These are phyloP conservation scores for Benincasa hispida DNA, from an alignment of 306 rosid genomes.

Conservation along the genomic window DNA sequence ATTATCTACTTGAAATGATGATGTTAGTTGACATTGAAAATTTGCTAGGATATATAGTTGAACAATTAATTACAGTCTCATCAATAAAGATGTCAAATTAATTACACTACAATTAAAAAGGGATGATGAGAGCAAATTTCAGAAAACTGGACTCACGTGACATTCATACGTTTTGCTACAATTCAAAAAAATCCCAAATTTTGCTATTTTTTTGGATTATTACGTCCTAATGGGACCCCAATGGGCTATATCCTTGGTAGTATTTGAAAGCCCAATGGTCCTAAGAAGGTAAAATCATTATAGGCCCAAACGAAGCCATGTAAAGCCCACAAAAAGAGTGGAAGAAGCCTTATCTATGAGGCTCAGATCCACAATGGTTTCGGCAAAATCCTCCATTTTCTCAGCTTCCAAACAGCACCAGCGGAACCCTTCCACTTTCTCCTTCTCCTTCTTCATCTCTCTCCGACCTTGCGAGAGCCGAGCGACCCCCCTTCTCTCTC, in stretches of 20 bases:
- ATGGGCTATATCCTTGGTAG: not conserved
- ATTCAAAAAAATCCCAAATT: no score
- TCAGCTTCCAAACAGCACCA: slow-evolving; percentile 4
- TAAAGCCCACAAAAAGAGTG: not conserved
- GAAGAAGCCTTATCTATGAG: not conserved
- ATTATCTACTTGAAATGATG: no score
- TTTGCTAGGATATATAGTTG: no score
- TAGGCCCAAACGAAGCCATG: not conserved
- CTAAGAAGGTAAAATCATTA: not conserved
- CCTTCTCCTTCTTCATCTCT: slow-evolving; percentile 6
- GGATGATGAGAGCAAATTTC: no score
- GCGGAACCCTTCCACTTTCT: not conserved
- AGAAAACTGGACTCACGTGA: no score
- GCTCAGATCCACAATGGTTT: not conserved
- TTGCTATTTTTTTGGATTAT: no score
- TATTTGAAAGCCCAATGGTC: not conserved
- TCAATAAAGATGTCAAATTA: no score
- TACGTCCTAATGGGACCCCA: not conserved
- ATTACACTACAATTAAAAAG: no score
- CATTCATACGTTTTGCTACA: no score
- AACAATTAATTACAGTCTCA: no score
- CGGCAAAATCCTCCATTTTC: not conserved
- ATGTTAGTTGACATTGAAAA: no score
- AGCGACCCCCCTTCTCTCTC: slow-evolving; percentile 39
- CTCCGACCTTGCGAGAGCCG: slow-evolving; percentile 97